These are phyloP conservation scores for Fusarium pseudonygamai DNA, from an alignment of 2,329 filamentous ascomycete genomes.

Conservation along the genomic window DNA sequence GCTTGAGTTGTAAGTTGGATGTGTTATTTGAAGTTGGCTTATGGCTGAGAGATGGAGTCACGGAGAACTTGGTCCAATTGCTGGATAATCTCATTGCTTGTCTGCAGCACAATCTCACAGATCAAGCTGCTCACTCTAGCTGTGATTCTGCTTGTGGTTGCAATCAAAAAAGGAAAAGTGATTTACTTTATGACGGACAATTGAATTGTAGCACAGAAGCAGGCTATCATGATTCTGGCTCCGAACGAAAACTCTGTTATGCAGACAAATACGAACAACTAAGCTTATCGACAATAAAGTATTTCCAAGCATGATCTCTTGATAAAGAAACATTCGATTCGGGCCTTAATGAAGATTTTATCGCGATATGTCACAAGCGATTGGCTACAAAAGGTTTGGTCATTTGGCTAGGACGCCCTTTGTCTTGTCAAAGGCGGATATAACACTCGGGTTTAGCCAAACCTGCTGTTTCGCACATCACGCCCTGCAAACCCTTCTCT, in stretches of 20 bases:
- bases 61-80: not conserved
- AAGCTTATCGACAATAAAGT: not conserved
- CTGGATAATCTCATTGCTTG: not conserved
- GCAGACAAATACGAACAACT: not conserved
- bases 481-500: not conserved
- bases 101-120: not conserved
- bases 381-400: not conserved
- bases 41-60: not conserved
- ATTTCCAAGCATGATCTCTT: not conserved
- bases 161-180: not conserved
- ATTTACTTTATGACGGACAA: too few relatives aligned
- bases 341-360: not conserved
- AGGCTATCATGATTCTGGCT: not conserved
- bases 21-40: not conserved
- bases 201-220: fast-evolving
- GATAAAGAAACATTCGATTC: not conserved
- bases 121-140: not conserved
- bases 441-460: not conserved
- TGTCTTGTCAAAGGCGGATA: not conserved
- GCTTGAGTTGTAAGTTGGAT: not conserved
- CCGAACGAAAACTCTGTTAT: not conserved
- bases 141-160: not conserved
- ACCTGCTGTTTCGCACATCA: not conserved
- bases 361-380: not conserved
- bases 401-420: not conserved